A percentile compares a stretch with the other conserved stretches of the same genome.
phyloP scores from a whole-genome alignment of 2,329 filamentous ascomycete genomes.

The Fusarium buharicum region DNA sequence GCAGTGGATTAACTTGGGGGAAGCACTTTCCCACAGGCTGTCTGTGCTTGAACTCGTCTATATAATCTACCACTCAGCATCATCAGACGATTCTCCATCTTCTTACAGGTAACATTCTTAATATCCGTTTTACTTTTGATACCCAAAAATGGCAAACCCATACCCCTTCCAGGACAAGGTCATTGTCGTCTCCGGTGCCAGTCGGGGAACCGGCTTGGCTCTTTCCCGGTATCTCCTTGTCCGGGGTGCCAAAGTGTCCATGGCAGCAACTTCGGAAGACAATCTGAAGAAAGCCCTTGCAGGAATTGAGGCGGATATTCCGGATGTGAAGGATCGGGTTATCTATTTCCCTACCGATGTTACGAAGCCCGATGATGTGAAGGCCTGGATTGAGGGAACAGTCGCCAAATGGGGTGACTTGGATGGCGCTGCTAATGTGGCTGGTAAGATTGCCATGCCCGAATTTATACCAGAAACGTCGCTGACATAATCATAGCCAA shows the following conservation, averaged over 20 bases:
- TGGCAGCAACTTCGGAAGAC: constrained; percentile 44
- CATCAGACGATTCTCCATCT: neutral
- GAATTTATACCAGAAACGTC: neutral
- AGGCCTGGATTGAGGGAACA: constrained; percentile 49
- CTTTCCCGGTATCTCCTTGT: constrained; percentile 61
- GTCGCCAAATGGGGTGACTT: constrained; percentile 49
- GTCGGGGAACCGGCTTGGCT: constrained; percentile 66
- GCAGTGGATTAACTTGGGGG: neutral
- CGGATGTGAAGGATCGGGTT: constrained; percentile 37
- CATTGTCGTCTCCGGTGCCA: constrained; percentile 71
- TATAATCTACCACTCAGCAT: constrained; percentile 17
- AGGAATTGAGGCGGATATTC: constrained; percentile 41
- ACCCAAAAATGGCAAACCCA: constrained; percentile 35
- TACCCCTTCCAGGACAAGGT: constrained; percentile 58
- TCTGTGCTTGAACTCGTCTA: neutral
- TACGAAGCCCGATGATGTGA: constrained; percentile 47
- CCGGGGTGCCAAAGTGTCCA: constrained; percentile 49
- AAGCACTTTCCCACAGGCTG: neutral
- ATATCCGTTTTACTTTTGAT: neutral
- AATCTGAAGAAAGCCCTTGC: constrained; percentile 43
- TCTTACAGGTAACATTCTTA: neutral
- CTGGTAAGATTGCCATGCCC: constrained; percentile 40
- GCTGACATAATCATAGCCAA: constrained; percentile 15
- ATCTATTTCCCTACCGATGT: constrained; percentile 47
- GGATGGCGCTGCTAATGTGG: constrained; percentile 52